These are phyloP conservation scores for Leptographium galeiforme DNA, from an alignment of 2,329 filamentous ascomycete species.

Conservation along the genomic window DNA sequence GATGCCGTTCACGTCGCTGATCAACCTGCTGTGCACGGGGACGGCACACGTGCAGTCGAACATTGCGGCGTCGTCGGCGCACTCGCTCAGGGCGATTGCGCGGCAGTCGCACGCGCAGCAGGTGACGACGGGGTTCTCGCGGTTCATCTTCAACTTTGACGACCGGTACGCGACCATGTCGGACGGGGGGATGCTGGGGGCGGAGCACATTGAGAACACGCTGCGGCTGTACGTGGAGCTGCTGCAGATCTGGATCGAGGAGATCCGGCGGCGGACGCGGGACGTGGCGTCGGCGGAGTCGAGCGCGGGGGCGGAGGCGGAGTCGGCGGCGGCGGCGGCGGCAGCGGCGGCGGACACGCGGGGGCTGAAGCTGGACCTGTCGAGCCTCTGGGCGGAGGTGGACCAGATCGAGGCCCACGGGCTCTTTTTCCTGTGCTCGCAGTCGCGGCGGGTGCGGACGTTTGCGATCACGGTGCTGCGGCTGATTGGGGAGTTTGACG, in stretches of 20 bases:
- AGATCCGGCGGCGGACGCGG: constrained; percentile 75
- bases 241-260: constrained; percentile 93
- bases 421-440: constrained; percentile 92
- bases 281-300: constrained; percentile 49
- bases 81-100: constrained; percentile 90
- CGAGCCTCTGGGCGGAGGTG: constrained; percentile 80
- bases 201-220: constrained; percentile 89
- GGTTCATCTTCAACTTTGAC: constrained; percentile 98
- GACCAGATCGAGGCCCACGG: constrained; percentile 96
- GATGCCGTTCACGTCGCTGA: constrained; percentile 83
- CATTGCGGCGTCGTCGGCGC: constrained; percentile 82
- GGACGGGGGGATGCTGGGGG: constrained; percentile 89
- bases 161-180: constrained; percentile 96
- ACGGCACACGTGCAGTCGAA: constrained; percentile 90
- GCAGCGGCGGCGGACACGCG: constrained; percentile 45
- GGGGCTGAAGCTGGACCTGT: constrained; percentile 68
- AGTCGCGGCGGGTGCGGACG: constrained; percentile 75
- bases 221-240: constrained; percentile 86
- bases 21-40: constrained; percentile 90
- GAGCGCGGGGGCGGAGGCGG: neutral
- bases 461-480: constrained; percentile 88
- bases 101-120: constrained; percentile 85
- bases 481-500: constrained; percentile 87
- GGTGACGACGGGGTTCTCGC: constrained; percentile 89
- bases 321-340: neutral